Conservation (phyloP, 2,329 filamentous ascomycete species). For the Sporothrix globosa region DNA sequence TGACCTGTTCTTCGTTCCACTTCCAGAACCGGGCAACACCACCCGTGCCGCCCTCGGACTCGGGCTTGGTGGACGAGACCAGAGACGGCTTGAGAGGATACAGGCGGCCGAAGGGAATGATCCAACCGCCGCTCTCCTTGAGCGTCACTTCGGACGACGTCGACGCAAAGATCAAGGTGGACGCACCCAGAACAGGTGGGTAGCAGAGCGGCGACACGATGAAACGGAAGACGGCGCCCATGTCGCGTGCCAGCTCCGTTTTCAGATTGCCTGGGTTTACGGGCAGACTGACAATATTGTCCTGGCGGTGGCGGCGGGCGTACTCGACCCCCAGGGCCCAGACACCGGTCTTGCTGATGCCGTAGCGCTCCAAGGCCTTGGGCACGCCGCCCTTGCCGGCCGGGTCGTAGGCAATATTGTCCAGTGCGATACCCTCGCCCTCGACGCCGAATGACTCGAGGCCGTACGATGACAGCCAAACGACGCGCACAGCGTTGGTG, state of each 20-base stretch:
- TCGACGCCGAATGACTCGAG: constrained; percentile 33
- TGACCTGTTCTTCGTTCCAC: constrained; percentile 34
- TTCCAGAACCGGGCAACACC: constrained; percentile 28
- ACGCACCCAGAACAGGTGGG: constrained; percentile 48
- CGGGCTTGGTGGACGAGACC: constrained; percentile 16
- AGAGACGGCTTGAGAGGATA: constrained; percentile 16
- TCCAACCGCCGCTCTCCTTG: constrained; percentile 38
- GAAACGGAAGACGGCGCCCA: constrained; percentile 34
- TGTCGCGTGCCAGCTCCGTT: constrained; percentile 45
- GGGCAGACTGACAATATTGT: constrained; percentile 32
- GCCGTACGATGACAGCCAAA: constrained; percentile 36
- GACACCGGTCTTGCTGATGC: constrained; percentile 34
- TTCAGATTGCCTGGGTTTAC: constrained; percentile 49
- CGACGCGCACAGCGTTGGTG: constrained; percentile 35
- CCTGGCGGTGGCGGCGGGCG: constrained; percentile 29
- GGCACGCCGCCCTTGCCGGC: neutral
- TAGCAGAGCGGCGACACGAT: constrained; percentile 39
- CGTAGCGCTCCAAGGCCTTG: constrained; percentile 31
- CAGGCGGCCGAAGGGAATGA: constrained; percentile 33
- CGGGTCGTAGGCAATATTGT: constrained; percentile 32
- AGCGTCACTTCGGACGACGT: constrained; percentile 50
- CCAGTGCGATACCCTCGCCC: constrained; percentile 33
- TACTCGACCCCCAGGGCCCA: constrained; percentile 37
- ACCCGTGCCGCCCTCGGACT: constrained; percentile 31
- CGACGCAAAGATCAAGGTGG: constrained; percentile 54